phyloP scores from a whole-genome alignment of 2,329 filamentous ascomycete species.

The Alternaria gaisen region DNA sequence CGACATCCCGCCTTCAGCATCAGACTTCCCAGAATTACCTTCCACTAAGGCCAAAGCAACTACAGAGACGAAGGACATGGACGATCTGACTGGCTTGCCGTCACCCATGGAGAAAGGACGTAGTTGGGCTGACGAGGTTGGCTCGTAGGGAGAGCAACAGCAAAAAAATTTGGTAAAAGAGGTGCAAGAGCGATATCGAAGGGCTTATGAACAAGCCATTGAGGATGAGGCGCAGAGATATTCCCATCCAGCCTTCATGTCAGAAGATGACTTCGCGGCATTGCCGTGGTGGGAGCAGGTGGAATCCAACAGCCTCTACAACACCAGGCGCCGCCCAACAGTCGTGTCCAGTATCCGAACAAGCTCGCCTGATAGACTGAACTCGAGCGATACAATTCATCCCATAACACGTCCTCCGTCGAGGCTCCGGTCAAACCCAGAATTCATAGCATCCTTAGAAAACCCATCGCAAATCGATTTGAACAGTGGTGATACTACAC shows the following conservation, averaged over 20 bases:
- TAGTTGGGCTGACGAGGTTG: constrained; percentile 59
- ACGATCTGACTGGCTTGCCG: constrained; percentile 41
- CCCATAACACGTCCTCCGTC: background rate
- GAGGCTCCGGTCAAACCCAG: background rate
- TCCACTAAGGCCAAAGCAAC: constrained; percentile 30
- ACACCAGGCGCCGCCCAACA: background rate
- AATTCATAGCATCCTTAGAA: background rate
- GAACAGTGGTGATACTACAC: background rate
- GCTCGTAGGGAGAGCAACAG: constrained; percentile 27
- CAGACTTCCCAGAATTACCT: constrained; percentile 59
- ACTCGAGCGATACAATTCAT: background rate
- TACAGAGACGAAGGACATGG: constrained; percentile 31
- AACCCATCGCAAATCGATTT: background rate
- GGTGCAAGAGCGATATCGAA: background rate
- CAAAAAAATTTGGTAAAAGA: background rate
- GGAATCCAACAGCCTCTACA: constrained; percentile 2
- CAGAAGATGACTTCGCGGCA: constrained; percentile 8
- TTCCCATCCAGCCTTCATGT: constrained; percentile 4
- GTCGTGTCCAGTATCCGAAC: background rate
- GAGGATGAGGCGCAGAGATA: background rate
- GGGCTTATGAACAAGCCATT: background rate
- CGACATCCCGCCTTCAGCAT: constrained; percentile 46
- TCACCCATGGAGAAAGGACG: constrained; percentile 42
- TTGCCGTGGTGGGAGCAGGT: constrained; percentile 9
- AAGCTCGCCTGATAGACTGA: background rate